A percentile compares a stretch with the other conserved stretches of the same genome.
phyloP scores from a whole-genome alignment of 2,329 filamentous ascomycete species.

The Ophiostoma pallidulum region DNA sequence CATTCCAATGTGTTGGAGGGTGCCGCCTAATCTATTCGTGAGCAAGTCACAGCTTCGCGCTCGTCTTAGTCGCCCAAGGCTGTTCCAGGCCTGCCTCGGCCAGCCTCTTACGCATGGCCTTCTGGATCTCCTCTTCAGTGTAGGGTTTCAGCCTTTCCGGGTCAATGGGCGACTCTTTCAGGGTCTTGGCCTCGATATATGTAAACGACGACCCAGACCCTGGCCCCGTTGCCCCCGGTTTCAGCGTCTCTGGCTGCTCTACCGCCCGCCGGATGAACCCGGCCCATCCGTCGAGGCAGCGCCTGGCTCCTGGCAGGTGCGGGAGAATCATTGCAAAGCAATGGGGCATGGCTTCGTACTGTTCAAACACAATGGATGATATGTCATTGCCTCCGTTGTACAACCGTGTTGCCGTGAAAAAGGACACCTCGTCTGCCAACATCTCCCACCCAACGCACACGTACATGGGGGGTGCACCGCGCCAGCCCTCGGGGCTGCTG shows the following conservation, averaged over 20 bases:
- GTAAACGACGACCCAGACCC: slow-evolving; percentile 34
- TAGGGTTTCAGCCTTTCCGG: slow-evolving; percentile 34
- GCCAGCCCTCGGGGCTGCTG: slow-evolving; percentile 43
- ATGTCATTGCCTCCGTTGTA: slow-evolving; percentile 42
- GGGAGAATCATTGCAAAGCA: slow-evolving; percentile 54
- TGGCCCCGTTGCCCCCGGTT: background rate
- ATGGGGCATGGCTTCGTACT: slow-evolving; percentile 77
- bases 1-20: no score
- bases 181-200: slow-evolving; percentile 39
- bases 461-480: slow-evolving; percentile 54
- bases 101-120: slow-evolving; percentile 23
- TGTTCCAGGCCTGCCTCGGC: background rate
- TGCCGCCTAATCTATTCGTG: no score
- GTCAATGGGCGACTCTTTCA: slow-evolving; percentile 38
- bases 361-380: slow-evolving; percentile 54
- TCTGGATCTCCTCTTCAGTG: slow-evolving; percentile 33
- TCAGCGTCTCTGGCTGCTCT: slow-evolving; percentile 14
- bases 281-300: slow-evolving; percentile 47
- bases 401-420: slow-evolving; percentile 50
- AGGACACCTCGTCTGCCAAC: slow-evolving; percentile 56
- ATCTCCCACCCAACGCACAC: slow-evolving; percentile 63
- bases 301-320: slow-evolving; percentile 32
- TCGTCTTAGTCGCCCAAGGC: slow-evolving; percentile 16
- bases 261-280: slow-evolving; percentile 39
- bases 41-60: background rate